Evolutionary conservation across 2,329 filamentous ascomycete species (phyloP).

Genomic region (Cladosporium sp.): DNA sequence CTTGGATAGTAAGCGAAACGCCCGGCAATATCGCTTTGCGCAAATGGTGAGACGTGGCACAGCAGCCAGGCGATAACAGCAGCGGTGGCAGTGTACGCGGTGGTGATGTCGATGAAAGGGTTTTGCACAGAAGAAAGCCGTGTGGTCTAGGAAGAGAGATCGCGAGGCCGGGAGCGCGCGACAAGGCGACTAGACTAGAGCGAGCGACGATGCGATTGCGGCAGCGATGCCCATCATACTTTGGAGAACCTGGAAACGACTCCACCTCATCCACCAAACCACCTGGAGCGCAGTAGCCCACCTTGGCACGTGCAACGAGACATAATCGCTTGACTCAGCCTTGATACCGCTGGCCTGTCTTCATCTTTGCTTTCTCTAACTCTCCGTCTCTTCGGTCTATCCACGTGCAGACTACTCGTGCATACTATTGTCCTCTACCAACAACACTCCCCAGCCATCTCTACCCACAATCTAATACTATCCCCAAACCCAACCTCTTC

Average conservation of each 20-base stretch:
- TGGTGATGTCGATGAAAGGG: background rate
- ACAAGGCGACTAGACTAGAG: background rate
- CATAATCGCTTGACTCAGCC: background rate
- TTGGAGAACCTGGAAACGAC: background rate
- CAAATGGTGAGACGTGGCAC: background rate
- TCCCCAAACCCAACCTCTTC: background rate
- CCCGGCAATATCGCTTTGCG: background rate
- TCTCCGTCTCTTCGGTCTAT: background rate
- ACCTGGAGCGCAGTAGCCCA: background rate
- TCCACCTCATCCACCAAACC: background rate
- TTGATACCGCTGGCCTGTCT: background rate
- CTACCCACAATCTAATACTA: too few relatives aligned
- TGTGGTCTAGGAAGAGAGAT: background rate
- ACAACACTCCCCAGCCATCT: background rate
- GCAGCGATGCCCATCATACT: background rate
- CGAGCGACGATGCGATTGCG: background rate
- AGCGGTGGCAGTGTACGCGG: too few relatives aligned
- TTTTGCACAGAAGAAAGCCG: background rate
- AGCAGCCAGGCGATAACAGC: background rate
- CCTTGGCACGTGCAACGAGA: background rate
- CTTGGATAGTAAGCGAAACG: background rate
- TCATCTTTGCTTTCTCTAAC: background rate
- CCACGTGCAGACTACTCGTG: background rate
- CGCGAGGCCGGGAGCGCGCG: background rate
- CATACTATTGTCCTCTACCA: background rate